Base-by-base conservation (phyloP, 2,329 filamentous ascomycete species). In the Fusarium ramigenum region DNA sequence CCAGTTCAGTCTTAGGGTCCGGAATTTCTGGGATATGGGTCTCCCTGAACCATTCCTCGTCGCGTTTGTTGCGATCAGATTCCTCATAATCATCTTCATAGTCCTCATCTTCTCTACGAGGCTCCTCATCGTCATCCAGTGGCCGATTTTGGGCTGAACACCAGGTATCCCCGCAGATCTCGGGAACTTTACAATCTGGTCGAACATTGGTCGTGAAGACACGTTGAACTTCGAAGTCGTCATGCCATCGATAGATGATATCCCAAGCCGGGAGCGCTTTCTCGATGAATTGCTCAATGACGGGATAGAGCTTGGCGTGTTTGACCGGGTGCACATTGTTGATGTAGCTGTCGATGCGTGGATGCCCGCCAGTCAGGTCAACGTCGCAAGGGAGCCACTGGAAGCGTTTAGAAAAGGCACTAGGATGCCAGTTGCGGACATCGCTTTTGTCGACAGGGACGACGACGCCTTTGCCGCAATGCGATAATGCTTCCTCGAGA, bases 351-450 rank as follows among this genome's bases (percentile, higher is more conserved):
- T 80, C 80, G 32, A 89, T 85, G 11, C 77, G 82, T 16, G 82
- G 80, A 9, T 67, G 75, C 14, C 82, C 77, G 4, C 80, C 78
- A 4, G 79, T 76, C 47, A 87, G 79, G n/a, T 81, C 75, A 21
- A 90, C 81, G 8, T 87, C 84, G 54, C 84, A 84, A 18, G 88
- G 88, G 19, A 90, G 79, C 85, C 84, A 87, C 65, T 87, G 85
- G 44, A 80, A 85, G 36, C 53, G 49, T 28, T 59, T 61, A 9
- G 75, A 76, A 21, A 75, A 58, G 36, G 32, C 28, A 11, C n/a
- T 25, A 4, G 19, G 16, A 15, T 34, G 32, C 25, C 30, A 36
- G 9, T 30, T 21, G 21, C 53, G 30, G 11, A 47, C 54, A 16
- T 23, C 21, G 7, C 49, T 30, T 7, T 59, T 25, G 16, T 60